phyloP scores from a whole-genome alignment of 2,329 filamentous ascomycete genomes.

The Bipolaris bicolor region DNA sequence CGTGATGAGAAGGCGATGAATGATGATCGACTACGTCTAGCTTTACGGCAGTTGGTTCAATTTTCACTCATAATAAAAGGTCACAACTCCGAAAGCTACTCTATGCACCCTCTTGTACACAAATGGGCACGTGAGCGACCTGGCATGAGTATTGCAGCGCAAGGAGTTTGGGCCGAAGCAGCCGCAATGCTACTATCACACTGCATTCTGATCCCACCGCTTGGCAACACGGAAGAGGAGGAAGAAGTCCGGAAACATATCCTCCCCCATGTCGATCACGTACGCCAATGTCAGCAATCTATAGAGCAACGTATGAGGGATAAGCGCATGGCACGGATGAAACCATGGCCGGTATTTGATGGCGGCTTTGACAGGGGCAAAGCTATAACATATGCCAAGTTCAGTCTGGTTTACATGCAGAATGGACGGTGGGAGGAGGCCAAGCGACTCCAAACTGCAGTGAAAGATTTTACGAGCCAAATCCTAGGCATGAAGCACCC shows the following conservation, averaged over 20 bases:
- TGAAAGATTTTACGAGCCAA: conserved; percentile 26
- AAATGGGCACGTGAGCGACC: conserved; percentile 41
- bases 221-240: conserved; percentile 1
- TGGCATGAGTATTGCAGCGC: conserved; percentile 21
- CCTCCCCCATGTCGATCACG: conserved; percentile 6
- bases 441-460: conserved; percentile 31
- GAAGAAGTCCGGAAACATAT: conserved; percentile 6
- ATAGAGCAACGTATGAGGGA: conserved; percentile 17
- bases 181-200: conserved; percentile 30
- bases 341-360: conserved; percentile 15
- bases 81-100: conserved; percentile 26
- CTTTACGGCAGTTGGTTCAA: conserved; percentile 19
- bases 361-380: background rate
- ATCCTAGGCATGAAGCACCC: conserved; percentile 28
- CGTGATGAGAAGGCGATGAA: background rate
- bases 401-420: conserved; percentile 34
- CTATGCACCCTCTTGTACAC: conserved; percentile 43
- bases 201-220: conserved; percentile 23
- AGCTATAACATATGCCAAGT: conserved; percentile 27
- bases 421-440: conserved; percentile 34
- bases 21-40: conserved; percentile 18
- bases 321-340: conserved; percentile 9
- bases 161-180: conserved; percentile 40
- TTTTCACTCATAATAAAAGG: conserved; percentile 32
- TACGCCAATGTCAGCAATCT: conserved; percentile 6